phyloP scores from a whole-genome alignment of 139 green algal species.

The Tetratostichococcus sp. region DNA sequence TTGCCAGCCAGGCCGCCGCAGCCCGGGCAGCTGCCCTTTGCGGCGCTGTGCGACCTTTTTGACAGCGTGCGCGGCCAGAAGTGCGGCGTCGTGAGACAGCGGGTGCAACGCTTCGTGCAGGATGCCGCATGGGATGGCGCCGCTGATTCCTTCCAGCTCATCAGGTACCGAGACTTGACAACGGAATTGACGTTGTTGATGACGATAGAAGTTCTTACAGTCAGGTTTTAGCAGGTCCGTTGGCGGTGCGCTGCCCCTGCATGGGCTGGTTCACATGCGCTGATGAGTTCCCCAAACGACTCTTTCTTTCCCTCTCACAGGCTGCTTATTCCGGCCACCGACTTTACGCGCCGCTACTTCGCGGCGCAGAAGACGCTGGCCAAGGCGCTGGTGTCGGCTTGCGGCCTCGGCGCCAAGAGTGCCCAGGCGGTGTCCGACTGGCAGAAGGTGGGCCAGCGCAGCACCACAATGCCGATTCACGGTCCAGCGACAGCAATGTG shows the following conservation, averaged over 20 bases:
- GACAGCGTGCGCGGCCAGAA: constrained; percentile 14
- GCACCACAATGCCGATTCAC: neutral
- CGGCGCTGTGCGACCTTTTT: constrained; percentile 25
- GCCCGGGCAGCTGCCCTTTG: constrained; percentile 19
- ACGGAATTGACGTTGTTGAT: neutral
- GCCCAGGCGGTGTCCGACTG: constrained; percentile 4
- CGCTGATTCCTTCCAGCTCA: constrained; percentile 22
- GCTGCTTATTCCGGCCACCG: constrained; percentile 34
- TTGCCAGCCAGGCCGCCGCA: too few relatives aligned
- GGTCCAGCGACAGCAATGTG: neutral
- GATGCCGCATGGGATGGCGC: constrained; percentile 22
- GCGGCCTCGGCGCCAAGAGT: constrained; percentile 22
- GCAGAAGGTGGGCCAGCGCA: neutral
- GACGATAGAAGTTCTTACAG: neutral
- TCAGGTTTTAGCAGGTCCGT: neutral
- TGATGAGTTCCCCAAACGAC: neutral
- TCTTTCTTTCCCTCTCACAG: neutral
- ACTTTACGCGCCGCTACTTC: constrained; percentile 35
- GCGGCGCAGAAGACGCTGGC: constrained; percentile 50
- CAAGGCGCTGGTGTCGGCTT: constrained; percentile 31
- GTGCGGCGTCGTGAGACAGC: neutral
- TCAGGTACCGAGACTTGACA: neutral
- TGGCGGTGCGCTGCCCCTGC: neutral
- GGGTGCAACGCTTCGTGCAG: constrained; percentile 37
- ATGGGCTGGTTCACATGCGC: neutral